Evolutionary conservation across 352 stramenopile species (phyloP).

Genomic region (Phytophthora palmivora): DNA sequence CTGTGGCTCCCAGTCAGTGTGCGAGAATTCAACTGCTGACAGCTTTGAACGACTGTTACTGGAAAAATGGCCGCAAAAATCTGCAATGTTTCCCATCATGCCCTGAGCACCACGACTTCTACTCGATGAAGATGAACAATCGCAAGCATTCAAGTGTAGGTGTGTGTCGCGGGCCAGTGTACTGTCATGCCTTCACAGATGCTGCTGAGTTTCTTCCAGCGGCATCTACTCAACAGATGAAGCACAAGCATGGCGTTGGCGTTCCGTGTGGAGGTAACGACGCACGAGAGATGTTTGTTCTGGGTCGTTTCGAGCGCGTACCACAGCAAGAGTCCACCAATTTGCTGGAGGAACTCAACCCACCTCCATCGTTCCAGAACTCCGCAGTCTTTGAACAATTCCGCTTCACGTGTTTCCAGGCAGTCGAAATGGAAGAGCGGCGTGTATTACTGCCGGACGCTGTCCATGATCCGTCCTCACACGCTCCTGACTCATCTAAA

Average conservation of each 20-base stretch:
- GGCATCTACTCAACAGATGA: slow-evolving; percentile 59
- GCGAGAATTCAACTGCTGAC: slow-evolving; percentile 61
- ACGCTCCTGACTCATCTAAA: neutral
- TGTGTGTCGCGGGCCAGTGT: slow-evolving; percentile 81
- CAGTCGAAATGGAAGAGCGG: slow-evolving; percentile 82
- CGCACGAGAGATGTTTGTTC: slow-evolving; percentile 69
- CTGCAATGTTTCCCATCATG: slow-evolving; percentile 90
- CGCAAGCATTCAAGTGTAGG: slow-evolving; percentile 87
- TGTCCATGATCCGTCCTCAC: slow-evolving; percentile 4
- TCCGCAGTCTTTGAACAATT: slow-evolving; percentile 74
- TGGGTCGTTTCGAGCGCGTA: slow-evolving; percentile 84
- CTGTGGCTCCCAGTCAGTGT: slow-evolving; percentile 13
- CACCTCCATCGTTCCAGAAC: slow-evolving; percentile 52
- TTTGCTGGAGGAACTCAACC: slow-evolving; percentile 48
- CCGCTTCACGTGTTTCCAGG: slow-evolving; percentile 82
- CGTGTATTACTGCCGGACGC: slow-evolving; percentile 42
- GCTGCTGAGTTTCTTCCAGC: slow-evolving; percentile 33
- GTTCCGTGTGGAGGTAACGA: slow-evolving; percentile 50
- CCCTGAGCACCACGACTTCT: slow-evolving; percentile 89
- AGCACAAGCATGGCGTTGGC: slow-evolving; percentile 54
- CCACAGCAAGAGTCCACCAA: slow-evolving; percentile 68
- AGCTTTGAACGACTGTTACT: slow-evolving; percentile 79
- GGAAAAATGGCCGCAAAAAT: slow-evolving; percentile 92
- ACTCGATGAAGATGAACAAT: slow-evolving; percentile 92
- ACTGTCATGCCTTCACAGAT: slow-evolving; percentile 72